These are phyloP conservation scores for Karstenula rhodostoma DNA, from an alignment of 2,329 filamentous ascomycete genomes.

Conservation along the genomic window DNA sequence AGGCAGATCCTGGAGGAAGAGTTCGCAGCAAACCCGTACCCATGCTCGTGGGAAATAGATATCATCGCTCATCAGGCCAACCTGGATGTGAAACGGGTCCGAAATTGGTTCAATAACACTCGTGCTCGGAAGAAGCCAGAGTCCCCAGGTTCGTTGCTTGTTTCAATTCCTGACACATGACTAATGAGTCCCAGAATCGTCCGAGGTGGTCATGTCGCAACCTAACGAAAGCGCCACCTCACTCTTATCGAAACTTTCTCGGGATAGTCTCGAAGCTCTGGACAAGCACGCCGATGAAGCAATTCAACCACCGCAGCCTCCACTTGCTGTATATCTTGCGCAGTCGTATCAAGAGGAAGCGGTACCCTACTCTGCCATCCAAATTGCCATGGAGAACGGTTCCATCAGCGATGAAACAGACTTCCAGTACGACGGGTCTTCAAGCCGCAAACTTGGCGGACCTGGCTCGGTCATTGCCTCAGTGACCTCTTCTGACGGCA, in stretches of 20 bases:
- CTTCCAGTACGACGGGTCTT: conserved; percentile 35
- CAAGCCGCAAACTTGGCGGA: conserved; percentile 29
- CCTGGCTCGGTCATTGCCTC: conserved; percentile 43
- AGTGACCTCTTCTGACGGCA: conserved; percentile 42
- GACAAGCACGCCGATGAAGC: conserved; percentile 31
- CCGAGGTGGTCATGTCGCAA: conserved; percentile 7
- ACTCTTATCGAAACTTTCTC: conserved; percentile 36
- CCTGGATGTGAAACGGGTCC: conserved; percentile 46
- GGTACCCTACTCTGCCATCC: conserved; percentile 35
- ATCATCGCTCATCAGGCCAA: conserved; percentile 48
- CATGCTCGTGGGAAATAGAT: conserved; percentile 46
- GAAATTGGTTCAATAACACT: conserved; percentile 49
- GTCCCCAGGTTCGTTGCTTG: conserved; percentile 26
- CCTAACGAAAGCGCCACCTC: conserved; percentile 17
- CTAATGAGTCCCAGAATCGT: conserved; percentile 19
- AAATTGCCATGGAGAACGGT: conserved; percentile 40
- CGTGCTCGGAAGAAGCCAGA: conserved; percentile 41
- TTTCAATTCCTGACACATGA: too few relatives aligned
- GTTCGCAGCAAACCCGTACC: conserved; percentile 46
- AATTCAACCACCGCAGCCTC: conserved; percentile 38
- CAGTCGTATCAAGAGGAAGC: conserved; percentile 47
- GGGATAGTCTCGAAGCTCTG: conserved; percentile 41
- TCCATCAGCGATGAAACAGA: conserved; percentile 31
- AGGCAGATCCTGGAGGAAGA: conserved; percentile 46
- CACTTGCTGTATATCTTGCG: conserved; percentile 44